Base-by-base conservation (phyloP, 257 asterid genomes). In the Thymus quinquecostatus region DNA sequence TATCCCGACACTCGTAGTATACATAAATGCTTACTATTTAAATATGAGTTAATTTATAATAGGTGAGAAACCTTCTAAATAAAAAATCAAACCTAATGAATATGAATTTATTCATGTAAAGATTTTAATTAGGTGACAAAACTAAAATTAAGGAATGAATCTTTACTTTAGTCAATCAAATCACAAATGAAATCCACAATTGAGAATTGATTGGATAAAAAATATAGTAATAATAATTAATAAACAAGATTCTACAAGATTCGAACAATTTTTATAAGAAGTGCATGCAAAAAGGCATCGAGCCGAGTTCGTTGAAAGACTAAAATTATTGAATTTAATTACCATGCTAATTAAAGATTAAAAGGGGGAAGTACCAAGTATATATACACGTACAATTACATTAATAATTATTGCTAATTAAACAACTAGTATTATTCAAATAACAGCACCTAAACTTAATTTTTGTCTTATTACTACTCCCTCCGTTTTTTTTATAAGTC, bases 301-400 rank as follows among this genome's bases (percentile, higher is more conserved):
- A 28, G 55, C 61, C 44, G n/a, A 70, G 65, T 72, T 66, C 68
- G 73, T 76, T 64, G 74, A 71, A 34, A 43, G 54, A 72, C 12
- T 66, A 68, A 72, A 68, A 71, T 57, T 70, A 68, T 21, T 62
- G 78, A 68, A 71, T 67, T 32, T 70, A 65, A 21, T 21, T 21
- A 21, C 21, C 21, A 21, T 36, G 3, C 10, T 12, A 2, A 21
- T 34, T 34, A 34, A 54, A 21, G n/a, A 50, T 53, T 6, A 12
- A 27, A 70, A 60, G 49, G 12, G 63, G 54, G 1, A 40, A 51
- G 30, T 61, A 60, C 44, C 34, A 2, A 48, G 53, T 49, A 60
- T 54, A 61, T 29, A 34, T 8, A 14, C 21, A 71, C 34, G 45
- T 60, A 48, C 61, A 60, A 1, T 3, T 49, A 61, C 38, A 60